phyloP scores from a whole-genome alignment of 148 eudicot genomes.

The Diospyros kaki region DNA sequence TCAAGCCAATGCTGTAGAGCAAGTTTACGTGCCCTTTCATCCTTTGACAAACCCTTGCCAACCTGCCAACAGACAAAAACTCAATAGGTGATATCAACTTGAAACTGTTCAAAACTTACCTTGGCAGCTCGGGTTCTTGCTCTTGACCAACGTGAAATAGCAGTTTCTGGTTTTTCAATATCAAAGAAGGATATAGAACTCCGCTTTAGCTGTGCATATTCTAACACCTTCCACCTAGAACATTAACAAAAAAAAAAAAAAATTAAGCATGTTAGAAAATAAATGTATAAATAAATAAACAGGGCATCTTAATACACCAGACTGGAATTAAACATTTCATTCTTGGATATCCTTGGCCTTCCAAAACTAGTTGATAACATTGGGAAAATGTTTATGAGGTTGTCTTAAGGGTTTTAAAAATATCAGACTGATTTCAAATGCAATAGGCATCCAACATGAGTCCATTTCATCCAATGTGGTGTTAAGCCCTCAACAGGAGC shows the following conservation, averaged over 20 bases:
- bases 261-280: neutral
- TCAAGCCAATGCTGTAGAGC: conserved; percentile 15
- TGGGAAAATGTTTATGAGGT: too few species aligned
- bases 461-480: conserved; percentile 1
- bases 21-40: conserved; percentile 13
- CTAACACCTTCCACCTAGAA: conserved; percentile 54
- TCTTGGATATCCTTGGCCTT: too few species aligned
- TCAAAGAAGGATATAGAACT: conserved; percentile 36
- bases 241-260: neutral
- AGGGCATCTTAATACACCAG: neutral
- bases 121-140: conserved; percentile 67
- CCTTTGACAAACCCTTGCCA: conserved; percentile 33
- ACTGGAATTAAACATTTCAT: too few species aligned
- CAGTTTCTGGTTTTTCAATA: conserved; percentile 52
- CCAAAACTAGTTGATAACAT: too few species aligned
- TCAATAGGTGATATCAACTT: neutral
- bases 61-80: conserved; percentile 33
- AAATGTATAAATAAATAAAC: neutral
- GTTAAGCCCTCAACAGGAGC: too few species aligned
- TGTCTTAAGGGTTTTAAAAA: too few species aligned
- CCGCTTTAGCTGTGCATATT: too few species aligned
- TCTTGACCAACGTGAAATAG: conserved; percentile 62
- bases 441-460: neutral
- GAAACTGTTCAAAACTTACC: conserved; percentile 23
- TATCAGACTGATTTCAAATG: neutral